These are phyloP conservation scores for Boletus sp. DNA, from an alignment of 1,284 basidiomycete species.

Conservation along the genomic window DNA sequence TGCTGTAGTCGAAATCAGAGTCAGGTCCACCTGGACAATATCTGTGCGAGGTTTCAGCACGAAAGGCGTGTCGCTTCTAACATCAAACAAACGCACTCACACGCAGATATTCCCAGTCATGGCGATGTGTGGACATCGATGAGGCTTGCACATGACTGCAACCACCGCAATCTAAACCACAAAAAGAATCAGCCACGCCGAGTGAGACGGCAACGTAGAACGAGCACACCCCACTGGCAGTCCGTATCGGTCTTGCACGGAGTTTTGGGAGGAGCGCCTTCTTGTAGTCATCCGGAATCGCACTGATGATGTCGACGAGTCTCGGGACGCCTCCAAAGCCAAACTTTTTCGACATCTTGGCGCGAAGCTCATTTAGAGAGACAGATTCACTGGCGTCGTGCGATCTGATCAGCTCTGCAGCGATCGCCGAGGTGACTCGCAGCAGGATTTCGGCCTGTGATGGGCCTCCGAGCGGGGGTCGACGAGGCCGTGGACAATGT, in stretches of 20 bases:
- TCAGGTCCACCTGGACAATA: constrained; percentile 99
- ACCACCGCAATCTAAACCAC: constrained; percentile 85
- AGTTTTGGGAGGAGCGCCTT: constrained; percentile 87
- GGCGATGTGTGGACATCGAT: constrained; percentile 98
- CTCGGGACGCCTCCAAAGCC: constrained; percentile 84
- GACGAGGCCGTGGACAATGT: background rate
- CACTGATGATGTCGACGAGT: constrained; percentile 96
- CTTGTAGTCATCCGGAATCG: constrained; percentile 97
- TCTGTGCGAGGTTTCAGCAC: constrained; percentile 38
- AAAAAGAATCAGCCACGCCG: constrained; percentile 5
- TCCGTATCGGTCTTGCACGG: constrained; percentile 91
- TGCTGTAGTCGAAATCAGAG: constrained; percentile 99
- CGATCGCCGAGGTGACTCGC: constrained; percentile 92
- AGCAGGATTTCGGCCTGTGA: constrained; percentile 90
- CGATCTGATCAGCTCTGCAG: constrained; percentile 88
- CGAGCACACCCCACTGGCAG: constrained; percentile 87
- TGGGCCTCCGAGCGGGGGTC: constrained; percentile 45
- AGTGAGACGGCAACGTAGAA: background rate
- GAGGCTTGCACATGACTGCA: constrained; percentile 99
- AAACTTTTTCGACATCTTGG: constrained; percentile 87
- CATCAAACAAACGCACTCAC: constrained; percentile 41
- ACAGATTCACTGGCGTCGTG: constrained; percentile 75
- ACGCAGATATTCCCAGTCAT: constrained; percentile 99
- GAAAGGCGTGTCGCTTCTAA: background rate
- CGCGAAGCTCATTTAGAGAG: constrained; percentile 85